Evolutionary conservation across 2,329 filamentous ascomycete genomes (phyloP).

Genomic region (Grosmannia huntii): DNA sequence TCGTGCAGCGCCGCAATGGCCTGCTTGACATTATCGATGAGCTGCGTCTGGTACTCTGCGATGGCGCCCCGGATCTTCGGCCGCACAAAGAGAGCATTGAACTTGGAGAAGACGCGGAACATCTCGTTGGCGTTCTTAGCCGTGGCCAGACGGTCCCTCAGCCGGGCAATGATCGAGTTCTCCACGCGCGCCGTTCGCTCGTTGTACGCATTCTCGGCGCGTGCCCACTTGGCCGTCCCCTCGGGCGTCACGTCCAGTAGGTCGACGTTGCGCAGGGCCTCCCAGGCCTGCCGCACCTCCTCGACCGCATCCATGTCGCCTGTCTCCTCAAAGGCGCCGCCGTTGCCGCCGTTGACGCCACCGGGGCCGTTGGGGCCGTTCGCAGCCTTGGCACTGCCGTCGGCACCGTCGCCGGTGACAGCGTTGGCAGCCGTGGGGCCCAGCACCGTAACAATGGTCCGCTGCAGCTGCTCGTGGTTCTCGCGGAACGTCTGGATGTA

Average conservation of each 20-base stretch:
- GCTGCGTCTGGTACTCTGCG: slow-evolving; percentile 92
- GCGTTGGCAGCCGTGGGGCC: slow-evolving; percentile 29
- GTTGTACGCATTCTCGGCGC: slow-evolving; percentile 92
- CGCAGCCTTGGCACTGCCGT: slow-evolving; percentile 33
- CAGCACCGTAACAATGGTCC: slow-evolving; percentile 93
- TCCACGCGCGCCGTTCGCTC: slow-evolving; percentile 94
- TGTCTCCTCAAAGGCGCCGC: slow-evolving; percentile 70
- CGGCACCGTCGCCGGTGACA: slow-evolving; percentile 37
- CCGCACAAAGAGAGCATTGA: slow-evolving; percentile 95
- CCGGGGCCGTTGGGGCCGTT: slow-evolving; percentile 56
- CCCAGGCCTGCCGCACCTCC: slow-evolving; percentile 90
- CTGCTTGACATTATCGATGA: slow-evolving; percentile 95
- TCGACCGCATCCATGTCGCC: slow-evolving; percentile 95
- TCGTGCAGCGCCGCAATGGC: slow-evolving; percentile 90
- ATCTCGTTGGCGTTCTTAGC: slow-evolving; percentile 98
- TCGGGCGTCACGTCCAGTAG: slow-evolving; percentile 83
- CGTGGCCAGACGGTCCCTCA: slow-evolving; percentile 84
- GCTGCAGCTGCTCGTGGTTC: slow-evolving; percentile 94
- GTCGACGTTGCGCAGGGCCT: slow-evolving; percentile 87
- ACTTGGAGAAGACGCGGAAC: slow-evolving; percentile 99
- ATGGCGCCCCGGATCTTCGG: slow-evolving; percentile 99
- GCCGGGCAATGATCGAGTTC: slow-evolving; percentile 92
- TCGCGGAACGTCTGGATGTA: slow-evolving; percentile 92
- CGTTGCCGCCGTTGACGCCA: slow-evolving; percentile 41
- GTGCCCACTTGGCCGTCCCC: slow-evolving; percentile 83